Evolutionary conservation across 169 alveolate species (phyloP), one percentile per base, ranked within the genome.

Genomic region (Plasmodium adleri): DNA sequence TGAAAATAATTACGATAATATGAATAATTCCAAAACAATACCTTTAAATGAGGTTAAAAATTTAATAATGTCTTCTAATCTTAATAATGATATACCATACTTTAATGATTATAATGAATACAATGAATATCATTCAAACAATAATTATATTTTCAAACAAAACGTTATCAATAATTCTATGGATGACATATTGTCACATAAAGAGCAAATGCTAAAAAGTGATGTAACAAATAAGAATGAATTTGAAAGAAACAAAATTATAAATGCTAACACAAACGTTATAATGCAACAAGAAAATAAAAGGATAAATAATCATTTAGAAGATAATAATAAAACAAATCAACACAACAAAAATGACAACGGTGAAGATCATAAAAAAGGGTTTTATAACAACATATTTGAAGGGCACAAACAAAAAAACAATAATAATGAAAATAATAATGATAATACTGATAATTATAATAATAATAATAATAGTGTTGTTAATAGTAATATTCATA

Each of bases 1-100:
- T 0, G 45, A 32, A 32, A 32, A 32, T 24, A 20, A 20, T 32
- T 17, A 12, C 10, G 45, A 39, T 2, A 74, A 17, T 47, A 43
- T 28, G 32, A 60, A 47, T 17, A 24, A 22, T 5, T 74, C 20
- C 3, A 45, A 70, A 43, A 78, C 78, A 6, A 49, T 58, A 9
- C 78, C 89, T 7, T 39, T 66, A 39, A 63, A 45, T 22, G 89
- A 78, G 2, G 63, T 52, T 6, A 56, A 78, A 17, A 15, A 43
- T 70, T 56, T 78, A 20, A 64, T 22, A 43, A 26, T 59, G n/a
- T 45, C 6, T 22, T 26, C 74, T 1, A 78, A 24, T 47, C 39
- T 59, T 9, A 50, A 74, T 15, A 67, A 24, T 17, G 62, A 15
- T 3, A 22, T 15, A 6, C 12, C 17, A 7, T 17, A 26, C 24